These are phyloP conservation scores for Zymoseptoria brevis DNA, from an alignment of 2,329 filamentous ascomycete genomes.

Conservation along the genomic window DNA sequence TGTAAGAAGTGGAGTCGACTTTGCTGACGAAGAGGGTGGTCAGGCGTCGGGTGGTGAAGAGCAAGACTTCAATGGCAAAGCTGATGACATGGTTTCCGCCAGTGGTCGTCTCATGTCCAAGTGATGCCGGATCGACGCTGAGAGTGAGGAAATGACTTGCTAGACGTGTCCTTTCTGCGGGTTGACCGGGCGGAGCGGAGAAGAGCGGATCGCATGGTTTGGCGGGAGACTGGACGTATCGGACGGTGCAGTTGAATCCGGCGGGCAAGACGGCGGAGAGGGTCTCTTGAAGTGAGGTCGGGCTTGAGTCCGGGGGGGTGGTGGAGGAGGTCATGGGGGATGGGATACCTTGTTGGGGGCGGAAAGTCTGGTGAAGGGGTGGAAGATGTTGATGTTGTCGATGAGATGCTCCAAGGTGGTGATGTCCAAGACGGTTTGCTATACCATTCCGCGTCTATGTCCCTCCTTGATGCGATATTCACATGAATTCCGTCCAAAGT, in stretches of 20 bases:
- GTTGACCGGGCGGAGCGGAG: conserved; percentile 63
- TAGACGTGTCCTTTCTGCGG: conserved; percentile 70
- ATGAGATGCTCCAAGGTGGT: background rate
- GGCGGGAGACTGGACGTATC: conserved; percentile 83
- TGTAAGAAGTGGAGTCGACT: conserved; percentile 88
- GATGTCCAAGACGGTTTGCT: background rate
- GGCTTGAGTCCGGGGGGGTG: too few species aligned
- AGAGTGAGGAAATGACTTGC: conserved; percentile 72
- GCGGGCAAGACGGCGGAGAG: conserved; percentile 47
- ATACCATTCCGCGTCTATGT: background rate
- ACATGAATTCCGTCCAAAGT: background rate
- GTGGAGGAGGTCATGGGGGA: background rate
- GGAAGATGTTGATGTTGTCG: background rate
- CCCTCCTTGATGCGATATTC: too few species aligned
- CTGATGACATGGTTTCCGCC: conserved; percentile 53
- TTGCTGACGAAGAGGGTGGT: conserved; percentile 94
- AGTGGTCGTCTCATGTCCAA: conserved; percentile 9
- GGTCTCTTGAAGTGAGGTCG: conserved; percentile 28
- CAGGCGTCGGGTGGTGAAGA: conserved; percentile 71
- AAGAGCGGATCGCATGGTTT: conserved; percentile 67
- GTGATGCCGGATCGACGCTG: conserved; percentile 29
- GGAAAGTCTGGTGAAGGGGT: background rate
- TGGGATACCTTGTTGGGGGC: background rate
- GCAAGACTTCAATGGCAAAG: conserved; percentile 76
- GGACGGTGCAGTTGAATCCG: conserved; percentile 56